A percentile compares a stretch with the other conserved stretches of the same genome.
Conservation (phyloP, 73 alveolate species). For the Tetrahymena borealis region DNA sequence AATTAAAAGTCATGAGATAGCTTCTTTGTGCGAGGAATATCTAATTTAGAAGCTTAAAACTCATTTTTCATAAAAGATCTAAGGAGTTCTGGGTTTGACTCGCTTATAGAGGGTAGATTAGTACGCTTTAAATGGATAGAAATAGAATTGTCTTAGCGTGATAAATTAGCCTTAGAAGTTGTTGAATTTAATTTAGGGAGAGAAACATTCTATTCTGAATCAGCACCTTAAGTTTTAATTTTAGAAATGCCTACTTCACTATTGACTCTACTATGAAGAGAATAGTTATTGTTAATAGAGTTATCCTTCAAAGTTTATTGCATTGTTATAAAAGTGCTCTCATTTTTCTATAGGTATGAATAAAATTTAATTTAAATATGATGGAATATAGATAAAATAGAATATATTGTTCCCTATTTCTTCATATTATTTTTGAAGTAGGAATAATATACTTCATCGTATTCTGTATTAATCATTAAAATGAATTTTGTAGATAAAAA, state of each 20-base stretch:
- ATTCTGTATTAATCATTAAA: no score
- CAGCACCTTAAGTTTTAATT: neutral
- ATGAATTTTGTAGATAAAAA: no score
- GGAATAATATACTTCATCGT: no score
- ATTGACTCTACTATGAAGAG: neutral
- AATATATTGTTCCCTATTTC: no score
- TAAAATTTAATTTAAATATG: no score
- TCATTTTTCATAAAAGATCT: neutral
- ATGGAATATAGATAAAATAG: no score
- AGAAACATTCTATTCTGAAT: neutral
- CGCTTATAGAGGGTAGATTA: neutral
- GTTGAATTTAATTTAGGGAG: neutral
- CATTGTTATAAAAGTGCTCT: neutral
- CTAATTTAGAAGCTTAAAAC: neutral
- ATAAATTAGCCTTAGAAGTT: neutral
- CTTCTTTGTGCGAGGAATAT: neutral
- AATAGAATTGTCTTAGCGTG: neutral
- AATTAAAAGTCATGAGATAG: neutral
- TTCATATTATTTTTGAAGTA: no score
- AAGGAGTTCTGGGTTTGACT: neutral
- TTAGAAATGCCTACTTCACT: neutral
- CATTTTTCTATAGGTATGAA: neutral
- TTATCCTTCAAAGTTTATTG: neutral
- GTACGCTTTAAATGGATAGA: neutral
- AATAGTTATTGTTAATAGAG: neutral